Evolutionary conservation across 2,329 filamentous ascomycete species (phyloP).

Genomic region (Byssothecium circinans): DNA sequence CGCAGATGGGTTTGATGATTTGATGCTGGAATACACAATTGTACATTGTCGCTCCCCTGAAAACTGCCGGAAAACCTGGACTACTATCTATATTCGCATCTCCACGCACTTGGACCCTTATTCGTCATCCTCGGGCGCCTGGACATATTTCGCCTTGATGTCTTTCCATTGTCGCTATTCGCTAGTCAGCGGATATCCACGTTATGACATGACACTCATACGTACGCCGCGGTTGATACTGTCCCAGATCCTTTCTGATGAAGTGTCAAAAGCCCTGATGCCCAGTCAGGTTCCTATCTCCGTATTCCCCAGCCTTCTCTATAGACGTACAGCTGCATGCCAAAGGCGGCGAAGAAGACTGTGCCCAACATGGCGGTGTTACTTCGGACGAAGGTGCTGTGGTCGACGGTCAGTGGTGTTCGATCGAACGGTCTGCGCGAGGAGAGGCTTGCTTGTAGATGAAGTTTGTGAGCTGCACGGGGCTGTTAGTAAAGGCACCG

Average conservation of each 20-base stretch:
- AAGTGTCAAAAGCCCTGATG: conserved; percentile 76
- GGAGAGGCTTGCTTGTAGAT: conserved; percentile 55
- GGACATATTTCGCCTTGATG: conserved; percentile 85
- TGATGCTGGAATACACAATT: conserved; percentile 36
- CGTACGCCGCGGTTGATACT: conserved; percentile 80
- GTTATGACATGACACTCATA: conserved; percentile 1
- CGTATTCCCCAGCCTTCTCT: neutral
- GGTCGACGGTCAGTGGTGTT: conserved; percentile 33
- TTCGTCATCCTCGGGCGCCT: conserved; percentile 67
- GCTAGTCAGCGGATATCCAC: conserved; percentile 20
- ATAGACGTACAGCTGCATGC: conserved; percentile 81
- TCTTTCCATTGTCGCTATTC: conserved; percentile 98
- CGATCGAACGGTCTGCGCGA: conserved; percentile 16
- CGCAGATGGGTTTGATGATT: neutral
- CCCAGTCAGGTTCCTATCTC: conserved; percentile 21
- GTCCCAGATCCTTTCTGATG: conserved; percentile 88
- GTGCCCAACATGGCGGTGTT: conserved; percentile 86
- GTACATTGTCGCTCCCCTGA: conserved; percentile 29
- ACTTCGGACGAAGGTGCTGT: conserved; percentile 78
- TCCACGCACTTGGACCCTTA: conserved; percentile 19
- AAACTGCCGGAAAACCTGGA: conserved; percentile 14
- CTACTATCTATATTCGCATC: conserved; percentile 18
- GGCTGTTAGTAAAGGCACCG: conserved; percentile 26
- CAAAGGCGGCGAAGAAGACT: conserved; percentile 87
- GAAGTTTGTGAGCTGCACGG: conserved; percentile 52